phyloP scores from a whole-genome alignment of 2,329 filamentous ascomycete genomes.

The Diaporthe destruens region DNA sequence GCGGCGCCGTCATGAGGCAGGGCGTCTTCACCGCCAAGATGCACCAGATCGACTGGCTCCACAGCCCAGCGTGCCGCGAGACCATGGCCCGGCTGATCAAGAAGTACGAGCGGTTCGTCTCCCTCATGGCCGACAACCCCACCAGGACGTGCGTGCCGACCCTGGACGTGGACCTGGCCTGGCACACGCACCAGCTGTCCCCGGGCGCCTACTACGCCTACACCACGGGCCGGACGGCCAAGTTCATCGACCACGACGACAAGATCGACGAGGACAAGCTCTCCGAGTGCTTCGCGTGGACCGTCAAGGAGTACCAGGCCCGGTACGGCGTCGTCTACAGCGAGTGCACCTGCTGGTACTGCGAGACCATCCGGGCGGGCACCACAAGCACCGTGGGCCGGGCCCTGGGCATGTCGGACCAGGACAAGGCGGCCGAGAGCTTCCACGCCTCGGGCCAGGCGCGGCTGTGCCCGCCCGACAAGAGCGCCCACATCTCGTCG shows the following conservation, averaged over 20 bases:
- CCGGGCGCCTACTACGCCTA: constrained; percentile 73
- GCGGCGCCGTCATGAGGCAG: constrained; percentile 75
- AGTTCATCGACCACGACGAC: constrained; percentile 86
- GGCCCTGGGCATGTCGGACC: constrained; percentile 59
- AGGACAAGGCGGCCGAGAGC: constrained; percentile 59
- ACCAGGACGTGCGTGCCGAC: constrained; percentile 73
- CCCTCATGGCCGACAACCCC: constrained; percentile 65
- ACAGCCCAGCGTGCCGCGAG: constrained; percentile 72
- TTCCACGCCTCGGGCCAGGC: constrained; percentile 64
- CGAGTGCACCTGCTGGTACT: constrained; percentile 88
- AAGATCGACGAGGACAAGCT: constrained; percentile 80
- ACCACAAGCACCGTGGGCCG: constrained; percentile 62
- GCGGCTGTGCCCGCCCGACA: constrained; percentile 64
- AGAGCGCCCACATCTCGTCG: constrained; percentile 77
- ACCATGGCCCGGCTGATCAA: constrained; percentile 74
- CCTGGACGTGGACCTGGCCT: constrained; percentile 79
- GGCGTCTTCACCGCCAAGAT: constrained; percentile 79
- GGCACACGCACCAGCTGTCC: constrained; percentile 84
- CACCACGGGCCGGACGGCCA: constrained; percentile 59
- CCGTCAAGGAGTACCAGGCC: constrained; percentile 76
- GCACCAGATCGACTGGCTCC: constrained; percentile 80
- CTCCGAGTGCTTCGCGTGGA: constrained; percentile 77
- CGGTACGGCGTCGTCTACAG: constrained; percentile 76
- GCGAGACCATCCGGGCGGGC: constrained; percentile 75
- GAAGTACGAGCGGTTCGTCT: constrained; percentile 76